Percentiles rank a stretch among this genome's conserved stretches.
Evolutionary conservation across 345 rosid genomes (phyloP).

Genomic region (Rubroshorea leprosula): DNA sequence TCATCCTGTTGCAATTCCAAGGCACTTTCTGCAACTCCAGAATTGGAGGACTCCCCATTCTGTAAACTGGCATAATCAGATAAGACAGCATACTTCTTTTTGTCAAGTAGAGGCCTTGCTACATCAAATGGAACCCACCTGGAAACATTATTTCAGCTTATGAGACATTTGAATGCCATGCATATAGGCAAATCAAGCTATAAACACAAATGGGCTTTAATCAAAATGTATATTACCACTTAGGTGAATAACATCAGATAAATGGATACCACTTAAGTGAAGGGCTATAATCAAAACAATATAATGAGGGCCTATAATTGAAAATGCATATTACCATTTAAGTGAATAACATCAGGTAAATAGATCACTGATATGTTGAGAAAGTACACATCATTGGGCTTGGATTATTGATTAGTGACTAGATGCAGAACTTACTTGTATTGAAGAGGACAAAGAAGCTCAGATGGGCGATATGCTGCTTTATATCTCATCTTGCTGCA

Average conservation of each 20-base stretch:
- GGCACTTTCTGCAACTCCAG: conserved; percentile 31
- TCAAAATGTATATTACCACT: too few species aligned
- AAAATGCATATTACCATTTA: too few species aligned
- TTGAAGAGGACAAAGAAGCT: conserved; percentile 93
- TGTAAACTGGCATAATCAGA: conserved; percentile 49
- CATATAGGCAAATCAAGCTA: too few species aligned
- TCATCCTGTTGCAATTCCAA: conserved; percentile 34
- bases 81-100: conserved; percentile 56
- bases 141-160: conserved; percentile 25
- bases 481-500: conserved; percentile 98
- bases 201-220: too few species aligned
- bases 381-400: neutral
- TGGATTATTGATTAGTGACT: neutral
- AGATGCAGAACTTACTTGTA: conserved; percentile 56
- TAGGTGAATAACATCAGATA: too few species aligned
- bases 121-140: conserved; percentile 85
- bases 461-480: conserved; percentile 88
- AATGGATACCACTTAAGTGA: too few species aligned
- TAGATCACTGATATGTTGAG: neutral
- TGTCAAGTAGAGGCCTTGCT: conserved; percentile 69
- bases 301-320: too few species aligned
- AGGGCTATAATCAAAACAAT: too few species aligned
- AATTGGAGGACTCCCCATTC: conserved; percentile 30
- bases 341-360: neutral
- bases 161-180: conserved; percentile 11